Percentiles rank a stretch among this genome's conserved stretches.
Evolutionary conservation across 75 land plant species (phyloP).

Genomic region (Chamaecyparis obtusa): DNA sequence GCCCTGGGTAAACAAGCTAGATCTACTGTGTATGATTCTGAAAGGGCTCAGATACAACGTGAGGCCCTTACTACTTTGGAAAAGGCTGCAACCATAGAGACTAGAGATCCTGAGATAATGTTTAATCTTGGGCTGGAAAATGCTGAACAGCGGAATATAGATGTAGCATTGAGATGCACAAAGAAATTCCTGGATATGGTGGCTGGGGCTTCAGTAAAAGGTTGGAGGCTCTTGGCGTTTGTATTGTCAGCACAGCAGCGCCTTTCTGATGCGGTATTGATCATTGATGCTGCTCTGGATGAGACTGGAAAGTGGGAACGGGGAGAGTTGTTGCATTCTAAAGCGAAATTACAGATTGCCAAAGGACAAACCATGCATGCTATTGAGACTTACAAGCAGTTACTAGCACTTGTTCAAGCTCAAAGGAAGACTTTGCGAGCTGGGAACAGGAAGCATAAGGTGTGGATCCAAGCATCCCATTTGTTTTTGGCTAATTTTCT

Average conservation of each 20-base stretch:
- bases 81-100: conserved; percentile 30
- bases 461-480: conserved; percentile 9
- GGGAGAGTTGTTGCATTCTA: conserved; percentile 50
- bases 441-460: conserved; percentile 29
- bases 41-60: conserved; percentile 39
- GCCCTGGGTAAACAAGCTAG: conserved; percentile 55
- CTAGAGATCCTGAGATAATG: conserved; percentile 50
- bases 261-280: conserved; percentile 58
- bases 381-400: conserved; percentile 54
- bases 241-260: conserved; percentile 52
- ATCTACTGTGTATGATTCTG: conserved; percentile 36
- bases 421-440: conserved; percentile 25
- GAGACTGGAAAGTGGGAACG: conserved; percentile 54
- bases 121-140: conserved; percentile 48
- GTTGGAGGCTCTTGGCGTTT: conserved; percentile 66
- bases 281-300: conserved; percentile 69
- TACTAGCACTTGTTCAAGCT: conserved; percentile 59
- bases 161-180: conserved; percentile 39
- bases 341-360: conserved; percentile 61
- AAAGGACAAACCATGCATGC: conserved; percentile 56
- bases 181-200: conserved; percentile 32
- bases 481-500: background rate
- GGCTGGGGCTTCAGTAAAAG: conserved; percentile 37
- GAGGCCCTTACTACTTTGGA: conserved; percentile 41
- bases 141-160: conserved; percentile 57